Percentiles rank a stretch among this genome's conserved stretches.
These are phyloP conservation scores for Selaginella moellendorffii DNA, from an alignment of 75 land plant species.

Conservation along the genomic window DNA sequence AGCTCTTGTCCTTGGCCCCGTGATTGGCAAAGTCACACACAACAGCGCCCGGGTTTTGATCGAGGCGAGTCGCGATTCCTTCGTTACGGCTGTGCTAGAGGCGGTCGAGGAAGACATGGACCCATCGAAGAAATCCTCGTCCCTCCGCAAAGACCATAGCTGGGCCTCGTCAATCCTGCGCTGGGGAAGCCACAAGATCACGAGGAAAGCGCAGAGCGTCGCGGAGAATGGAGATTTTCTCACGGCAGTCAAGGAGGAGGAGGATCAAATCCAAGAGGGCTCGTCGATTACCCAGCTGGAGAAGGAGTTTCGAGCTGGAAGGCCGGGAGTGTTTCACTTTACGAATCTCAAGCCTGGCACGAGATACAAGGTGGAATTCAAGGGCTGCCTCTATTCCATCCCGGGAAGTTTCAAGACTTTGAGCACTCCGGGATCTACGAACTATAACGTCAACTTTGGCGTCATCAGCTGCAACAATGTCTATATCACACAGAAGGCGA, in stretches of 20 bases:
- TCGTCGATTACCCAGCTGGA: background rate
- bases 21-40: slow-evolving; percentile 31
- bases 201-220: slow-evolving; percentile 1
- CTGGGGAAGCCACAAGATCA: background rate
- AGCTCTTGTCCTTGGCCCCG: slow-evolving; percentile 29
- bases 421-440: slow-evolving; percentile 7
- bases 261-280: background rate
- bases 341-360: slow-evolving; percentile 22
- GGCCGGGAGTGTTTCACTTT: slow-evolving; percentile 28
- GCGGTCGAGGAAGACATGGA: background rate
- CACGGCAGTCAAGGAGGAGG: background rate
- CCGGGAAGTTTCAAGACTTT: slow-evolving; percentile 28
- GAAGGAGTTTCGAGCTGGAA: slow-evolving; percentile 14
- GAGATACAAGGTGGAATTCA: slow-evolving; percentile 19
- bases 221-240: background rate
- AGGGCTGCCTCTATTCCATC: slow-evolving; percentile 10
- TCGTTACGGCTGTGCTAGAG: slow-evolving; percentile 9
- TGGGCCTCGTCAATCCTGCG: background rate
- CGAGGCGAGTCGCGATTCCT: slow-evolving; percentile 13
- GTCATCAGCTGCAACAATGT: slow-evolving; percentile 38
- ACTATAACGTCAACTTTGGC: slow-evolving; percentile 18
- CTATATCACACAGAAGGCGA: slow-evolving; percentile 29
- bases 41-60: slow-evolving; percentile 25
- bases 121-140: slow-evolving; percentile 1
- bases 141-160: background rate